Percentiles rank a stretch among this genome's conserved stretches.
phyloP scores from a whole-genome alignment of 306 rosid species.

The Ammopiptanthus mongolicus region DNA sequence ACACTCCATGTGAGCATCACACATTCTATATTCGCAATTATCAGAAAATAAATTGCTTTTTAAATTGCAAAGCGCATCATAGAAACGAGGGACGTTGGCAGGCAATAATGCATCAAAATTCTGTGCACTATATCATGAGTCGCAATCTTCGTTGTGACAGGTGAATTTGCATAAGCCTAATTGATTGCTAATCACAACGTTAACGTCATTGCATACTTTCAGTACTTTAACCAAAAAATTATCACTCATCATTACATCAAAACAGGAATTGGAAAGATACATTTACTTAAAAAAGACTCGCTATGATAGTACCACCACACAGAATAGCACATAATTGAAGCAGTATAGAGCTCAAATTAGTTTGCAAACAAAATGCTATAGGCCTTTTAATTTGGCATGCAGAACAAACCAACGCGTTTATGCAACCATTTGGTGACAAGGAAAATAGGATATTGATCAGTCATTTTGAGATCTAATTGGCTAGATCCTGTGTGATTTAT shows the following conservation, averaged over 20 bases:
- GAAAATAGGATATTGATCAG: not conserved
- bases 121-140: constrained; percentile 6
- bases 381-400: not conserved
- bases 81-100: not conserved
- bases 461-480: constrained; percentile 8
- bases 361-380: constrained; percentile 1
- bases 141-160: constrained; percentile 5
- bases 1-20: not conserved
- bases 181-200: not conserved
- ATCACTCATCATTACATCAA: not conserved
- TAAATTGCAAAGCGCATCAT: not conserved
- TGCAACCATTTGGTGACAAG: not conserved
- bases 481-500: not conserved
- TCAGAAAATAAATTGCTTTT: not conserved
- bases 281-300: constrained; percentile 1
- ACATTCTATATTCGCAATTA: not conserved
- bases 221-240: not conserved
- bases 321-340: not conserved
- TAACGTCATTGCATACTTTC: not conserved
- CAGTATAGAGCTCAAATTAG: not conserved
- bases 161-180: not conserved
- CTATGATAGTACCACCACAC: constrained; percentile 1
- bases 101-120: not conserved
- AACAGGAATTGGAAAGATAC: constrained; percentile 16
- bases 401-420: not conserved